These are phyloP conservation scores for Leishmania turanica DNA, from an alignment of 208 protist species.

Conservation along the genomic window DNA sequence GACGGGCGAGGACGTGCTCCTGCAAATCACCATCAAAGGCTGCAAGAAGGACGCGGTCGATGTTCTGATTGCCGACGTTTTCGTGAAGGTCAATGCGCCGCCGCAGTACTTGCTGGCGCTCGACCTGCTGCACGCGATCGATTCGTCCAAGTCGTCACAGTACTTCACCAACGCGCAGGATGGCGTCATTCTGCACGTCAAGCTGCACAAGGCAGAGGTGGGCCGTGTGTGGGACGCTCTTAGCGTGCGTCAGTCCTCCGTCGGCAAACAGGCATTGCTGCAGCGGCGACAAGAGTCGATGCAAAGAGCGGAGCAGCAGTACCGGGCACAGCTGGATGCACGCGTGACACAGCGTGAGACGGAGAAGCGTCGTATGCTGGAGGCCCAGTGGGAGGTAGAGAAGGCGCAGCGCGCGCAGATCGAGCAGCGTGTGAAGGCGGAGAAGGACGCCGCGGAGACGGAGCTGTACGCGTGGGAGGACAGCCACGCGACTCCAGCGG, in stretches of 20 bases:
- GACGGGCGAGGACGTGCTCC: constrained; percentile 67
- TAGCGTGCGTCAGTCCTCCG: constrained; percentile 35
- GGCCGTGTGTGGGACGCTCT: constrained; percentile 64
- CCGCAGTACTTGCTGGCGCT: constrained; percentile 87
- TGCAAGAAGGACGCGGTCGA: constrained; percentile 84
- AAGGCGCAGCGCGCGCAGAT: constrained; percentile 77
- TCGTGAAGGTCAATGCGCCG: constrained; percentile 85
- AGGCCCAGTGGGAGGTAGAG: constrained; percentile 92
- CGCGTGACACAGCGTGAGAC: constrained; percentile 69
- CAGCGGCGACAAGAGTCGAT: constrained; percentile 71
- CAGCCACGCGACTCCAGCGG: constrained; percentile 8
- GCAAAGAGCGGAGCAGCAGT: constrained; percentile 68
- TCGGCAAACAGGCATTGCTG: constrained; percentile 47
- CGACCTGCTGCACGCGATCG: constrained; percentile 83
- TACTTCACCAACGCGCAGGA: constrained; percentile 39
- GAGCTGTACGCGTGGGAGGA: constrained; percentile 85
- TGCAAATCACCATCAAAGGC: constrained; percentile 78
- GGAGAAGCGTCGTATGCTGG: constrained; percentile 85
- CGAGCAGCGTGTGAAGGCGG: constrained; percentile 68
- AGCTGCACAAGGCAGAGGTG: constrained; percentile 60
- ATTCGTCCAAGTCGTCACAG: constrained; percentile 52
- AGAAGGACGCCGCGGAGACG: constrained; percentile 62
- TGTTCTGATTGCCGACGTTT: constrained; percentile 83
- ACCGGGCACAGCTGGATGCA: constrained; percentile 69
- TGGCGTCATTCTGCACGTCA: constrained; percentile 55